Conservation (phyloP, 2,329 filamentous ascomycete genomes). For the Sporothrix mexicana region DNA sequence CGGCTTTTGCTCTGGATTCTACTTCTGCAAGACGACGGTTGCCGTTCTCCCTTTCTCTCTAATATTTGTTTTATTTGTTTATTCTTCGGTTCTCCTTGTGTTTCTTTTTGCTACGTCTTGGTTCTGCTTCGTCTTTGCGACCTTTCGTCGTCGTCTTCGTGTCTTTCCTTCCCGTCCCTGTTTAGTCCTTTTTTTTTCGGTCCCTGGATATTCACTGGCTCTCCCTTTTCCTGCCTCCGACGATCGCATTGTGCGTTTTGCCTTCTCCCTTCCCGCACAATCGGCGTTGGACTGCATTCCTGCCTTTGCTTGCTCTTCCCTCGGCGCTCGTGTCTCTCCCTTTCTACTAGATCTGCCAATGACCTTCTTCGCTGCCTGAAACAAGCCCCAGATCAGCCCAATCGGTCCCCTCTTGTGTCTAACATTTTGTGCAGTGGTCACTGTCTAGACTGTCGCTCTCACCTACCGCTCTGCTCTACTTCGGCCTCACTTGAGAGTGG, state of each 20-base stretch:
- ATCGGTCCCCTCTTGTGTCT: conserved; percentile 28
- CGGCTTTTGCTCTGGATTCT: background rate
- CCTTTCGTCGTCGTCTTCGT: background rate
- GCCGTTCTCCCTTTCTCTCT: background rate
- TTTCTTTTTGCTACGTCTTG: conserved; percentile 15
- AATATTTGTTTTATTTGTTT: background rate
- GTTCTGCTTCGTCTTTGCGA: background rate
- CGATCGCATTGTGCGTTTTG: conserved; percentile 23
- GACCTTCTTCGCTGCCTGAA: conserved; percentile 26
- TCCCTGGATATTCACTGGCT: background rate
- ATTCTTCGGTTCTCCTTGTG: conserved; percentile 1
- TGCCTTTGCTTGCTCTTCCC: conserved; percentile 13
- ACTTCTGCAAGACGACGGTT: background rate
- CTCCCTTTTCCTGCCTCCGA: conserved; percentile 25
- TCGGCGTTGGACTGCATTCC: conserved; percentile 21
- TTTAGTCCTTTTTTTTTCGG: conserved; percentile 8
- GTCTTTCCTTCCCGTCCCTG: background rate
- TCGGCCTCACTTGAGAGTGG: background rate
- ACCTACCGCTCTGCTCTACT: background rate
- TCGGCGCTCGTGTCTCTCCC: conserved; percentile 22
- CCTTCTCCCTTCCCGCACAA: background rate
- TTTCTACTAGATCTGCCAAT: conserved; percentile 29
- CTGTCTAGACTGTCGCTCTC: conserved; percentile 22
- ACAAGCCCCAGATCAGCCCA: conserved; percentile 30
- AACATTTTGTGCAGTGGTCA: conserved; percentile 30